Conservation (phyloP, 2,329 filamentous ascomycete genomes). For the Aspergillus fumigatiaffinis region DNA sequence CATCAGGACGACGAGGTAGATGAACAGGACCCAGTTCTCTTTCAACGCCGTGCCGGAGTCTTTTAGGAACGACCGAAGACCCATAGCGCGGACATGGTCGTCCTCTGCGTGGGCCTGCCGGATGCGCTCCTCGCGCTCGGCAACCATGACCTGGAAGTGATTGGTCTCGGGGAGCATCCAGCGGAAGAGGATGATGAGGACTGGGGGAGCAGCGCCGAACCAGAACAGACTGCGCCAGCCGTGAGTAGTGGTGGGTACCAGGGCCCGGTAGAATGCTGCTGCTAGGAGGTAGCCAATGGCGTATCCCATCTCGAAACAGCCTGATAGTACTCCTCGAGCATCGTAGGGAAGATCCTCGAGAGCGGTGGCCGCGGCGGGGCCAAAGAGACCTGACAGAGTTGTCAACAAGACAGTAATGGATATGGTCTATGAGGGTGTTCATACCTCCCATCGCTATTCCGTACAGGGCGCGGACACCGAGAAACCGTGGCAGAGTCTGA, state of each 20-base stretch:
- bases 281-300: not conserved
- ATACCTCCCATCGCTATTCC: not conserved
- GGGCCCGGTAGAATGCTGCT: not conserved
- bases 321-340: not conserved
- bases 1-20: not conserved
- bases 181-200: conserved; percentile 62
- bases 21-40: not conserved
- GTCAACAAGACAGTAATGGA: not conserved
- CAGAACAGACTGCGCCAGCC: not conserved
- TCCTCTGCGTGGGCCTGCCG: conserved; percentile 25
- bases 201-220: conserved; percentile 36
- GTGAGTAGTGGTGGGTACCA: not conserved
- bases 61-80: not conserved
- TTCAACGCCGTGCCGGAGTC: not conserved
- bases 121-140: conserved; percentile 26
- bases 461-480: not conserved
- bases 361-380: not conserved
- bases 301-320: not conserved
- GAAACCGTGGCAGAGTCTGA: not conserved
- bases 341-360: not conserved
- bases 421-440: not conserved
- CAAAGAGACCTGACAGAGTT: not conserved
- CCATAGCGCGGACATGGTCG: conserved; percentile 35
- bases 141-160: conserved; percentile 49
- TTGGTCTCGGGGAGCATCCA: conserved; percentile 71